These are phyloP conservation scores for Gonapodya sp. DNA, from an alignment of 192 early-diverging fungal species.

Conservation along the genomic window DNA sequence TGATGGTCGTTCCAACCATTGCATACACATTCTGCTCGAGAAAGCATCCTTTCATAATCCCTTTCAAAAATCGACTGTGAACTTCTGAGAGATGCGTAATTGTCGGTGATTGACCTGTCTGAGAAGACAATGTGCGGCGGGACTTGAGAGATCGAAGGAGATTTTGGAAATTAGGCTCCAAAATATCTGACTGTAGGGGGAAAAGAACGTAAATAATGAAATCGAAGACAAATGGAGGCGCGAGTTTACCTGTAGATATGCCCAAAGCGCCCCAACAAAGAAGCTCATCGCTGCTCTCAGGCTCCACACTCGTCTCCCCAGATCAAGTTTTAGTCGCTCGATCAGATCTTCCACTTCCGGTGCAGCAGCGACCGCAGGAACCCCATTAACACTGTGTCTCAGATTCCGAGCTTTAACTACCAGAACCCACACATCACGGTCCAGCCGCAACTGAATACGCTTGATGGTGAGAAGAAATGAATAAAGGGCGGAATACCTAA, in stretches of 20 bases:
- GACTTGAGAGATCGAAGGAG: background rate
- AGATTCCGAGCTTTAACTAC: background rate
- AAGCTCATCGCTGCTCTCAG: background rate
- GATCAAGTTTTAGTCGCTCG: background rate
- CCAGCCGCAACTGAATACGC: background rate
- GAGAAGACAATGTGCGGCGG: background rate
- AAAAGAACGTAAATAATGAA: no score
- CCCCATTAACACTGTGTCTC: background rate
- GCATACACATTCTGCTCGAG: background rate
- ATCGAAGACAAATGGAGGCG: no score
- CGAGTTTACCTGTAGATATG: background rate
- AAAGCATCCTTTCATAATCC: background rate
- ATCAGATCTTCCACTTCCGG: background rate
- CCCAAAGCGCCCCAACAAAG: background rate
- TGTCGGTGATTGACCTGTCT: background rate
- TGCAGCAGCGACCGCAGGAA: background rate
- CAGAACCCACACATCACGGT: background rate
- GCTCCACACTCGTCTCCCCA: background rate
- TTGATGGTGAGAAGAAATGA: background rate
- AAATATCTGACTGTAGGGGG: background rate
- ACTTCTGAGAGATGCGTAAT: background rate
- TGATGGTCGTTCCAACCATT: background rate
- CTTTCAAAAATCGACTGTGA: background rate
- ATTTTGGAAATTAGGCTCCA: background rate
- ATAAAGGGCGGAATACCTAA: background rate